These are phyloP conservation scores for Whalleya microplaca DNA, from an alignment of 2,329 filamentous ascomycete genomes.

Conservation along the genomic window DNA sequence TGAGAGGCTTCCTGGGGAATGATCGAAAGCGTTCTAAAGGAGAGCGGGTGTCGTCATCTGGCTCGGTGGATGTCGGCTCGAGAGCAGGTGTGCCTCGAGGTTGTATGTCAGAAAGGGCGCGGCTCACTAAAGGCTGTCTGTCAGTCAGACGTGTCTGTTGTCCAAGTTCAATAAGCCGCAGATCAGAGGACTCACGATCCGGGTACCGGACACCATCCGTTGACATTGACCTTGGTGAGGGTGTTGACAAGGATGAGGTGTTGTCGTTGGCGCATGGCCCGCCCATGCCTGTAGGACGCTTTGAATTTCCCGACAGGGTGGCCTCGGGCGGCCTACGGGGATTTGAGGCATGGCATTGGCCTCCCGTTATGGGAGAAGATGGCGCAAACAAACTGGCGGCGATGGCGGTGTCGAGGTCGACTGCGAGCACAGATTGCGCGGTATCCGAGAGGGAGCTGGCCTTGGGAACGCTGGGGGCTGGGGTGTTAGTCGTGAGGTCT, in stretches of 20 bases:
- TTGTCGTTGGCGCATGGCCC: background rate
- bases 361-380: background rate
- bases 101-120: slow-evolving; percentile 38
- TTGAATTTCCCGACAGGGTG: slow-evolving; percentile 1
- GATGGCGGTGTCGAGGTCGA: background rate
- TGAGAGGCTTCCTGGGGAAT: slow-evolving; percentile 76
- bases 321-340: background rate
- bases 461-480: background rate
- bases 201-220: slow-evolving; percentile 48
- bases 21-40: slow-evolving; percentile 81
- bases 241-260: background rate
- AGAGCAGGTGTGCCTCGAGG: slow-evolving; percentile 18
- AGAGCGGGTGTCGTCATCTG: slow-evolving; percentile 43
- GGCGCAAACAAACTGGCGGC: background rate
- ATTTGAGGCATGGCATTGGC: slow-evolving; percentile 4
- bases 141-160: slow-evolving; percentile 60
- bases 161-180: background rate
- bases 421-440: background rate
- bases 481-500: slow-evolving; percentile 7
- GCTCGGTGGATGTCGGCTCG: slow-evolving; percentile 12
- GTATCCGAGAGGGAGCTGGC: background rate
- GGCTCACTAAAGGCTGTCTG: slow-evolving; percentile 64
- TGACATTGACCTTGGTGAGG: slow-evolving; percentile 8
- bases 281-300: slow-evolving; percentile 1
- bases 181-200: slow-evolving; percentile 50